Base-by-base conservation (phyloP, 1,284 basidiomycete species). In the Phenoliferia sp. region DNA sequence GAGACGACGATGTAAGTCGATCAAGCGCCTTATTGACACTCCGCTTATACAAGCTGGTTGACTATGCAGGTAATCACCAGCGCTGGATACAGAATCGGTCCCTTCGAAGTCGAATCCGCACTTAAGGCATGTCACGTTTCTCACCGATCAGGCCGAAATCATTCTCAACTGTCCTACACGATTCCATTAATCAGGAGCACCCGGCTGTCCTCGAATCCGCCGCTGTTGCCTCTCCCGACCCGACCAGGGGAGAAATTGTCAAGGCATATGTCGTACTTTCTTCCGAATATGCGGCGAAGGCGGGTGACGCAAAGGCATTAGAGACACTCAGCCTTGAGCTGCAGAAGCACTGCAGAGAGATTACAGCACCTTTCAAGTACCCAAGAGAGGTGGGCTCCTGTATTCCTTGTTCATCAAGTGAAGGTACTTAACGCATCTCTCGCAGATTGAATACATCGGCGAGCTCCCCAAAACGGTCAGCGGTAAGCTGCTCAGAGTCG, bases 141-240 rank as follows among this genome's bases (percentile, higher is more conserved):
- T n/a, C 48, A 2, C 57, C 57, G n/a, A 31, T 6, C 16, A n/a
- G 16, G 26, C 19, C 34, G 22, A 26, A 52, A 26, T 28, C 19
- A 16, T 26, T 29, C 6, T 29, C 28, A 35, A 19, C 33, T 36
- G 10, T 5, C 32, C 10, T 15, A 15, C 61, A 72, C n/a, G n/a
- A n/a, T n/a, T n/a, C n/a, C n/a, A n/a, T n/a, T n/a, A n/a, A n/a
- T n/a, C n/a, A n/a, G 71, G 60, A 52, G 0, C 72, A 73, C 54
- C 72, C 72, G 12, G 70, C 70, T 2, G 72, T 73, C 0, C 63
- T 68, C 19, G 72, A 73, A 35, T 69, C 68, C 2, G 72, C 70
- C 3, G 72, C 68, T 5, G 70, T 73, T 29, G 70, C 66, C 12
- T 70, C 72, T 0, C 72, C 72, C 0, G 70, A 73, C 56, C 17